Base-by-base conservation (phyloP, 331 rosid species). In the Acacia concinna region DNA sequence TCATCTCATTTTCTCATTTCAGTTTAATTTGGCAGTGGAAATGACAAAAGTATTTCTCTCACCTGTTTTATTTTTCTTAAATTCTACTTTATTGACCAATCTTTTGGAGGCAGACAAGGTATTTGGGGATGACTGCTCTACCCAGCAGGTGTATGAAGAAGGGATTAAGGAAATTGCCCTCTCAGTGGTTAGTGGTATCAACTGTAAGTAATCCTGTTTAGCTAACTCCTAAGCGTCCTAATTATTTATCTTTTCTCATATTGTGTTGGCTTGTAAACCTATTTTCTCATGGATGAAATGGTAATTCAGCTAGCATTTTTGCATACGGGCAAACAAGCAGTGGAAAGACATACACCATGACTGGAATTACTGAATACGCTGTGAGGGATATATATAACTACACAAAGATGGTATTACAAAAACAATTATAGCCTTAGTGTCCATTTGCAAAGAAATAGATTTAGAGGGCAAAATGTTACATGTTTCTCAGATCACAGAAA, bases 251-350 rank as follows among this genome's bases (percentile, higher is more conserved):
- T 41, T 68, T 25, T 40, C 14, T 23, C 35, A 40, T 67, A n/a
- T 40, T 74, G 52, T 78, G 49, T 18, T 73, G 74, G 70, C 38
- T 28, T 40, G 66, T 35, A 57, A 52, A 59, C 17, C 6, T 10
- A 40, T 18, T 62, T 60, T 35, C 78, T 81, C 40, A 71, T 28
- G 51, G 59, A 38, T 74, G 64, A 66, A 49, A 72, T 44, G 17
- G 69, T 51, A 78, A 66, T 71, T 65, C 90, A 92, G 98, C 89
- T 25, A 87, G 93, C 79, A 85, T 91, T 84, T 94, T 94, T 11
- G 97, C 98, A 4, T 94, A 94, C 71, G 98, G 97, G 49, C 98
- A 90, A 87, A 94, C 98, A 54, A 92, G 97, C 84, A 94, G 98
- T 75, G 98, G 98, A 81, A 94, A 94, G 90, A 94, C 98, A 10